phyloP scores from a whole-genome alignment of 2,329 filamentous ascomycete genomes.

The Fusarium poae region DNA sequence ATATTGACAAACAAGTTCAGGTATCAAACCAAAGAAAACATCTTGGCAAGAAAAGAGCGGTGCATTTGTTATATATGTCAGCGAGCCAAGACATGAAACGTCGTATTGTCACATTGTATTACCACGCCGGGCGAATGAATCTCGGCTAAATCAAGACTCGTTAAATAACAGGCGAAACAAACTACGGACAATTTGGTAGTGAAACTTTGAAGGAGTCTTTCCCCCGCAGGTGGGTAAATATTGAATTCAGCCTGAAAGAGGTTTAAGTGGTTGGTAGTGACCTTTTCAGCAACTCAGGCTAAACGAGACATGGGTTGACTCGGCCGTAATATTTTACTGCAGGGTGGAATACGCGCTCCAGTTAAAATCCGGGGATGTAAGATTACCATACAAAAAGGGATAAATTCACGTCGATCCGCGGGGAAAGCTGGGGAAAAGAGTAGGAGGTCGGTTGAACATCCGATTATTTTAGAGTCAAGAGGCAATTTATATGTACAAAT shows the following conservation, averaged over 20 bases:
- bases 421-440: conserved; percentile 28
- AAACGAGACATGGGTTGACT: conserved; percentile 22
- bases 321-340: conserved; percentile 6
- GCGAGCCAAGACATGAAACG: conserved; percentile 19
- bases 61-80: conserved; percentile 19
- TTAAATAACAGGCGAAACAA: background rate
- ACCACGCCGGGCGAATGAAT: conserved; percentile 1
- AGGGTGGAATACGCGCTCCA: conserved; percentile 16
- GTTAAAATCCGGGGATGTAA: conserved; percentile 1
- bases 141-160: conserved; percentile 17
- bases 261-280: background rate
- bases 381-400: background rate
- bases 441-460: background rate
- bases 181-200: background rate
- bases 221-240: conserved; percentile 13
- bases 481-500: no score
- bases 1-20: background rate
- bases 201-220: background rate
- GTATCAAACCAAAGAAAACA: background rate
- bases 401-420: conserved; percentile 19
- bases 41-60: background rate
- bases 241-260: conserved; percentile 26
- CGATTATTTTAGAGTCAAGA: background rate
- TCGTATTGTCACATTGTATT: conserved; percentile 1
- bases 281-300: conserved; percentile 19